These are phyloP conservation scores for Verticillium alfalfae DNA, from an alignment of 2,329 filamentous ascomycete species.

Conservation along the genomic window DNA sequence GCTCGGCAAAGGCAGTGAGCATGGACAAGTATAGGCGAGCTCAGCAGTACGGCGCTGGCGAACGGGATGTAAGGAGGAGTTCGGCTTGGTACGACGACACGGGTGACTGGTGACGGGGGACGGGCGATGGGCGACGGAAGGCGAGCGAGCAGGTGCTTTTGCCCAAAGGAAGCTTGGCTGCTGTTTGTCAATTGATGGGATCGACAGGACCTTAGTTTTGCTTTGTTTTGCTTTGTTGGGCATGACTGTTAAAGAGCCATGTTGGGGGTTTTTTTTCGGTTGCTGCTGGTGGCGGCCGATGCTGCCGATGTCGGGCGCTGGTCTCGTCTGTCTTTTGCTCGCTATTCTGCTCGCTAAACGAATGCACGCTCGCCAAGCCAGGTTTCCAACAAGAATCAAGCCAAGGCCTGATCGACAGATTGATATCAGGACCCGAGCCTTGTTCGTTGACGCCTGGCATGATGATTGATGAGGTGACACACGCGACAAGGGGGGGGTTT, in stretches of 20 bases:
- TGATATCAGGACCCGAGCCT: background rate
- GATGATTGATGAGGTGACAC: background rate
- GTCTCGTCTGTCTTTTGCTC: background rate
- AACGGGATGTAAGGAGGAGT: background rate
- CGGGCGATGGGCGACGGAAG: too few relatives aligned
- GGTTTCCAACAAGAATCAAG: background rate
- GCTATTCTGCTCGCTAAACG: background rate
- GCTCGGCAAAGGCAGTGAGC: background rate
- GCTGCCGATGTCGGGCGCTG: background rate
- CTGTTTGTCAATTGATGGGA: too few relatives aligned
- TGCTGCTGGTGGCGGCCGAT: background rate
- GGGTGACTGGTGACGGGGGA: background rate
- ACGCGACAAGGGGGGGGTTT: background rate
- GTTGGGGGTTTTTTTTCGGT: background rate
- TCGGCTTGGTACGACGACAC: background rate
- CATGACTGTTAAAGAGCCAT: background rate
- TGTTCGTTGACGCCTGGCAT: background rate
- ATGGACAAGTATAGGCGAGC: background rate
- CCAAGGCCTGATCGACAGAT: background rate
- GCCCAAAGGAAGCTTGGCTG: background rate
- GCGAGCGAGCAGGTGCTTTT: too few relatives aligned
- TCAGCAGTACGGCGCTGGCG: background rate
- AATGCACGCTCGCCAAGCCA: background rate
- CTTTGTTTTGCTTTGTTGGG: background rate
- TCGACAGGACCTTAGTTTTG: too few relatives aligned